Conservation (phyloP, 768 basidiomycete genomes). For the Russula earlei region DNA sequence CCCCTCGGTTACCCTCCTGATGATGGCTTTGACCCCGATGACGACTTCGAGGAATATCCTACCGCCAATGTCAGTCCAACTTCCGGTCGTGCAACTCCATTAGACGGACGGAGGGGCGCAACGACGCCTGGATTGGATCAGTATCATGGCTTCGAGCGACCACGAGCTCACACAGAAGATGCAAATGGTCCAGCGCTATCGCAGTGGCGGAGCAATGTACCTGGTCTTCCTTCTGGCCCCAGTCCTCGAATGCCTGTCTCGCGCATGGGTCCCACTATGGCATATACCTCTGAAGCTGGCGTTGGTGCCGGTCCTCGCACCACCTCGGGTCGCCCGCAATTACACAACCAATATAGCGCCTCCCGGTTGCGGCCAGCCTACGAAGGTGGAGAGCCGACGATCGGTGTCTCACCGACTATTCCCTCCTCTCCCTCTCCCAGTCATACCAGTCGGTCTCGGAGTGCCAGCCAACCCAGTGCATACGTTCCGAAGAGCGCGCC, state of each 20-base stretch:
- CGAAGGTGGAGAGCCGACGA: slow-evolving; percentile 11
- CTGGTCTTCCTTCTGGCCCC: slow-evolving; percentile 18
- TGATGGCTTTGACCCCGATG: slow-evolving; percentile 67
- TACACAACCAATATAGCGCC: slow-evolving; percentile 16
- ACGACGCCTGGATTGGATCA: slow-evolving; percentile 15
- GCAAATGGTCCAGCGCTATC: slow-evolving; percentile 18
- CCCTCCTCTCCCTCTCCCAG: slow-evolving; percentile 6
- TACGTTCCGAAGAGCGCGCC: slow-evolving; percentile 50
- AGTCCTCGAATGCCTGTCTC: background rate
- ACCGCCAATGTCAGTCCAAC: slow-evolving; percentile 34
- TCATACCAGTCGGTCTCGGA: slow-evolving; percentile 51
- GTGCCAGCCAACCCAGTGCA: slow-evolving; percentile 69
- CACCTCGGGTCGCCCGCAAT: slow-evolving; percentile 5
- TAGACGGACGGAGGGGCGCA: slow-evolving; percentile 42
- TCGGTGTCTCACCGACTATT: slow-evolving; percentile 7
- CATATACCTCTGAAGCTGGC: slow-evolving; percentile 14
- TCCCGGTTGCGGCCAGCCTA: slow-evolving; percentile 14
- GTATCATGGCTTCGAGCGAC: slow-evolving; percentile 14
- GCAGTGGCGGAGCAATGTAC: slow-evolving; percentile 16
- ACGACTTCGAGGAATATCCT: slow-evolving; percentile 72
- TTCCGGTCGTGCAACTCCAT: slow-evolving; percentile 69
- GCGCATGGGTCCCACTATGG: slow-evolving; percentile 14
- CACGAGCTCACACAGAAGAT: slow-evolving; percentile 20
- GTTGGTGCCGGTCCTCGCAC: background rate
- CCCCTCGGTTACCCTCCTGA: slow-evolving; percentile 50